Evolutionary conservation across 441 rosid genomes (phyloP), one percentile per base, ranked within the genome.

Genomic region (Macaranga tanarius): DNA sequence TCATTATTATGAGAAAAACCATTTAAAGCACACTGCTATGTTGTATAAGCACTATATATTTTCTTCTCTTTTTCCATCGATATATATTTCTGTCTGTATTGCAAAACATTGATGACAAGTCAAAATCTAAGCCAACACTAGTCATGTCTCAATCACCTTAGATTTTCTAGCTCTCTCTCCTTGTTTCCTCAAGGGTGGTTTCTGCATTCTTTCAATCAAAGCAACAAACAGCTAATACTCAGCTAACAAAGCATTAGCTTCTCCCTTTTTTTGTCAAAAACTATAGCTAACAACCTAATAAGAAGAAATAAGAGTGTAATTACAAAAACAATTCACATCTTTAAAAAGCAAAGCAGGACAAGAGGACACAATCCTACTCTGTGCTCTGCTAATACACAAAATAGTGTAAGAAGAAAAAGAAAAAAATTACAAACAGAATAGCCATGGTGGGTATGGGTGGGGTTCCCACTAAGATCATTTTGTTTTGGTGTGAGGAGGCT

Each of bases 71-170:
- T 65, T 57, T 66, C 54, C 71, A 79, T 77, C 72, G 77, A 68
- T 55, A 58, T 55, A 58, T 20, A 20, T 67, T 42, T 54, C n/a
- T 20, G 11, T 52, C 73, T 28, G 45, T 55, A 70, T 65, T 44
- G 67, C 54, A 17, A n/a, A 25, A 5, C 64, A 40, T 72, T 23
- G 75, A 62, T 71, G 86, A 80, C 58, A 80, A 58, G 82, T 84
- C 84, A 80, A 82, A 65, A 84, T 82, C 83, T 26, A 78, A 72
- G 64, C 54, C 79, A 34, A 34, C 50, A 67, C 59, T 17, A 75
- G 86, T 80, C 69, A 75, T 48, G 87, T 84, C 87, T 54, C 71
- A 57, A 75, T 86, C 87, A 82, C 74, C 79, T 26, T 72, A 77
- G 84, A 82, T 82, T 76, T 82, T 75, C 76, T 61, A 19, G 57